Base-by-base conservation (phyloP, 345 rosid species). In the Linum lewisii region DNA sequence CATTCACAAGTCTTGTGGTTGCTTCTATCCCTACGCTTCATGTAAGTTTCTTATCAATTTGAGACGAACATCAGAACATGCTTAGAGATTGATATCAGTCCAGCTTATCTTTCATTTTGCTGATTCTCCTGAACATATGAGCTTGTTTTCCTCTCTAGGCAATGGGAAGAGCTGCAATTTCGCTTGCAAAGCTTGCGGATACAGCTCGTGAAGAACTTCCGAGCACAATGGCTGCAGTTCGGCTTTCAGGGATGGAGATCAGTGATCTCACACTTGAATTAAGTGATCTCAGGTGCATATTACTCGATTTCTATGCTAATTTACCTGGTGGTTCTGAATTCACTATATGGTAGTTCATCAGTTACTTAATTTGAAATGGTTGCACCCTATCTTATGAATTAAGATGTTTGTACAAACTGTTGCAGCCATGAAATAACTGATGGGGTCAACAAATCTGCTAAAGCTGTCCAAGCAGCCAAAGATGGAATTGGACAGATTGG, bases 241-340 rank as follows among this genome's bases (percentile, higher is more conserved):
- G 97, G 81, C 90, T 94, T 54, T 94, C 96, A 1, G 90, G 96
- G 67, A 85, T 94, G 99, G 99, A 94, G 72, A 82, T 94, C 65
- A 94, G 97, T 52, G 99, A 87, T 76, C 96, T 94, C 44, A 94
- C 97, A 0, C 80, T 90, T 63, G 97, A 94, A 74, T 59, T 94
- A 55, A 85, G 86, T 54, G 97, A 90, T 66, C 81, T 89, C 64
- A 90, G 99, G 99, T 90, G 73, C 69, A 14, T 37, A 50, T n/a
- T 49, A 24, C 0, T 5, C n/a, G 1, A 20, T 20, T 36, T 53
- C 23, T 8, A 7, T 11, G 47, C 14, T 42, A 42, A 42, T 42
- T 42, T 42, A 42, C 18, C 9, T 42, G 2, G 18, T 6, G 47
- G 47, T 7, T 42, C 47, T 16, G 18, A 42, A 5, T 42, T 42